Evolutionary conservation across 2,329 filamentous ascomycete genomes (phyloP).

Genomic region (Colletotrichum viniferum): DNA sequence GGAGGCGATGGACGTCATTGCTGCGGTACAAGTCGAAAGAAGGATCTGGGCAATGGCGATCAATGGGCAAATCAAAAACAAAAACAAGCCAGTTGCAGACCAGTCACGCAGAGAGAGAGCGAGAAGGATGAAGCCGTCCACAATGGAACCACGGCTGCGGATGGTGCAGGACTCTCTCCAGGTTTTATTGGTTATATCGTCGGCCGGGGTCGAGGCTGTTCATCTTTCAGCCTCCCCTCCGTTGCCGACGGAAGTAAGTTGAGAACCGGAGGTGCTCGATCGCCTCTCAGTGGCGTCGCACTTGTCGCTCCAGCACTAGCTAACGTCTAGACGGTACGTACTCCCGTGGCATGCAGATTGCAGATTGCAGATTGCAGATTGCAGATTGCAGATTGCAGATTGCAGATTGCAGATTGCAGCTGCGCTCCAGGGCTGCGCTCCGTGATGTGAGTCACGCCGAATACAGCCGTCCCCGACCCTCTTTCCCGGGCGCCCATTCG

Average conservation of each 20-base stretch:
- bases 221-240: neutral
- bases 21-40: neutral
- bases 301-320: neutral
- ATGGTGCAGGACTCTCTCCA: neutral
- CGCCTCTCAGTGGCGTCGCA: neutral
- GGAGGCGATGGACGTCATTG: conserved; percentile 53
- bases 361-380: neutral
- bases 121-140: neutral
- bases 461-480: neutral
- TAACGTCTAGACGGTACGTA: neutral
- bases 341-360: neutral
- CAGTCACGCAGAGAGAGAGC: neutral
- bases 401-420: neutral
- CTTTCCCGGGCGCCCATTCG: neutral
- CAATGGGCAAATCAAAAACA: neutral
- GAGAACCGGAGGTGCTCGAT: neutral
- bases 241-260: neutral
- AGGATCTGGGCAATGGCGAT: neutral
- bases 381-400: too few relatives aligned
- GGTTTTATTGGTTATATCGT: neutral
- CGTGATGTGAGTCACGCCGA: conserved; percentile 16
- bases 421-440: neutral
- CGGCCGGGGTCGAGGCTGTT: neutral
- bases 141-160: neutral
- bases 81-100: neutral